Evolutionary conservation across 352 stramenopile genomes (phyloP), one percentile per base, ranked within the genome.

Genomic region (Pythium diclinum): DNA sequence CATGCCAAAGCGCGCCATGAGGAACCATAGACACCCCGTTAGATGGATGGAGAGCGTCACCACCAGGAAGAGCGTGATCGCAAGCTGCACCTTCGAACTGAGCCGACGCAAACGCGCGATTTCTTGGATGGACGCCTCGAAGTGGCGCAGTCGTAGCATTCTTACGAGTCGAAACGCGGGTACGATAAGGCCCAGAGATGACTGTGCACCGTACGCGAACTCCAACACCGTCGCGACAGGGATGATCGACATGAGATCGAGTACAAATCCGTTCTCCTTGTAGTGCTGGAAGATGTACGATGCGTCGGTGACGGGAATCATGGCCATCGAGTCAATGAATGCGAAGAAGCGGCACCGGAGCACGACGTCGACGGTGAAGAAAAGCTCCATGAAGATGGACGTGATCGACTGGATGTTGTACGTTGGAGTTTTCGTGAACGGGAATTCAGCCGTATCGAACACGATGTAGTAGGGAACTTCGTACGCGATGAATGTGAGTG

Each of bases 281-380:
- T 91, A 93, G 3, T 71, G 65, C 19, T 83, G 62, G 6, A 88
- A 89, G 38, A 93, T 93, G 38, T 89, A 89, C 13, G 70, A 71
- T 2, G 79, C 17, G 44, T 91, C 82, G 6, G 62, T 86, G 14
- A 93, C 82, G 0, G 77, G 76, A 23, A 91, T 83, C 54, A 88
- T 78, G 3, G 79, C 77, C 17, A 88, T 64, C 6, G 81, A 65
- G 60, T 93, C 83, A 14, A 89, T 69, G 53, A 84, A 93, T 4
- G 84, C 84, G 56, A 93, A 91, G 32, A 73, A 82, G 1, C 81
- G 72, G 10, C 63, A 65, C 34, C 78, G 72, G 28, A 91, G 60
- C 3, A 81, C 54, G 32, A 93, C 82, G 52, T 91, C 78, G 0
- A 62, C 52, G 17, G 81, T 57, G 59, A 88, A 89, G 36, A 91